phyloP scores from a whole-genome alignment of 1,284 basidiomycete genomes.

The Takashimella tepidaria region DNA sequence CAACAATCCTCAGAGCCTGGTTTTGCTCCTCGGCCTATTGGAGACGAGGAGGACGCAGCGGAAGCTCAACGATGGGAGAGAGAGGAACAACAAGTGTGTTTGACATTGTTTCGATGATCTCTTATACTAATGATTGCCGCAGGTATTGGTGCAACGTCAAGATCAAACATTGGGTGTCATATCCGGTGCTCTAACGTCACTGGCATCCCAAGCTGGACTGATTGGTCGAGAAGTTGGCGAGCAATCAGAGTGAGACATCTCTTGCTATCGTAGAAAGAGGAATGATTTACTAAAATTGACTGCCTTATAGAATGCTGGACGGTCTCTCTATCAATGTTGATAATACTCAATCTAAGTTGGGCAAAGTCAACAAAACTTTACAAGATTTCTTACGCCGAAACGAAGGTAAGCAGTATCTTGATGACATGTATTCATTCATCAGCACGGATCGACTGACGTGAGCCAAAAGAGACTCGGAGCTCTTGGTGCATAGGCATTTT shows the following conservation, averaged over 20 bases:
- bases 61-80: constrained; percentile 58
- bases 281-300: too few species aligned
- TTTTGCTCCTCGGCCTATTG: constrained; percentile 1
- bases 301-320: constrained; percentile 73
- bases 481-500: constrained; percentile 63
- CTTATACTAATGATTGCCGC: neutral
- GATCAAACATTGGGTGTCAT: constrained; percentile 80
- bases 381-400: constrained; percentile 74
- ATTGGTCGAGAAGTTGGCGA: constrained; percentile 84
- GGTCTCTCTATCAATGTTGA: constrained; percentile 75
- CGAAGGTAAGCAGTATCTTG: constrained; percentile 60
- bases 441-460: neutral
- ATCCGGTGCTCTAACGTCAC: constrained; percentile 69
- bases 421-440: neutral
- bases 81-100: constrained; percentile 69
- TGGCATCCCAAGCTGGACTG: constrained; percentile 79
- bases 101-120: too few species aligned
- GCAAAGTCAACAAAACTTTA: constrained; percentile 65
- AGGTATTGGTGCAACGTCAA: constrained; percentile 80
- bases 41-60: constrained; percentile 60
- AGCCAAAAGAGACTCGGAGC: constrained; percentile 60
- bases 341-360: constrained; percentile 63
- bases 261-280: too few species aligned
- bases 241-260: constrained; percentile 71
- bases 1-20: neutral